Percentiles rank a stretch among this genome's conserved stretches.
Conservation (phyloP, 1,284 basidiomycete species). For the Apiotrichum domesticum region DNA sequence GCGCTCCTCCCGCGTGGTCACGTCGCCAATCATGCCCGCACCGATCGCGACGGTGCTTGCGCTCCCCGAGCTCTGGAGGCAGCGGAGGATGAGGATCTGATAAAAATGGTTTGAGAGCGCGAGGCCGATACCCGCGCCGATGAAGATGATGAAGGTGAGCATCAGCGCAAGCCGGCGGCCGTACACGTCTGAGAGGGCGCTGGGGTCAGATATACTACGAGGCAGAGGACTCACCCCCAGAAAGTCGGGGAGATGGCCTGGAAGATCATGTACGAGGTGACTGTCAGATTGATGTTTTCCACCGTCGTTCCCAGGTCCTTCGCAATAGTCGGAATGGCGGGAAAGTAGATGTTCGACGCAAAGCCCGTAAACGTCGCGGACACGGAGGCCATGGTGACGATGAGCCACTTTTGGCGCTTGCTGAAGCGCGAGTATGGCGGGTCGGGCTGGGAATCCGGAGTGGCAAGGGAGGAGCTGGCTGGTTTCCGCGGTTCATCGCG, state of each 20-base stretch:
- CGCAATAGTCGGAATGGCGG: slow-evolving; percentile 64
- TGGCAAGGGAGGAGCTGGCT: too few relatives aligned
- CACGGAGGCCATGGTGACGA: slow-evolving; percentile 14
- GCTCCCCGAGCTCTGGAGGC: slow-evolving; percentile 4
- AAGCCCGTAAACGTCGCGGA: slow-evolving; percentile 38
- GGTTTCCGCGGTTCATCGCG: too few relatives aligned
- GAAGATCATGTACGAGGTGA: slow-evolving; percentile 70
- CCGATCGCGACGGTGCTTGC: slow-evolving; percentile 14
- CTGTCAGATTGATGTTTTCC: slow-evolving; percentile 67
- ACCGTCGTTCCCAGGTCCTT: slow-evolving; percentile 58
- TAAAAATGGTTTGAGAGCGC: slow-evolving; percentile 6
- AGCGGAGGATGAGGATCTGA: slow-evolving; percentile 7
- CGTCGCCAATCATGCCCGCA: slow-evolving; percentile 9
- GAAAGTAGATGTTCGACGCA: slow-evolving; percentile 69
- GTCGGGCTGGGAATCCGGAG: too few relatives aligned
- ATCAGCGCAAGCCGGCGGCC: slow-evolving; percentile 5
- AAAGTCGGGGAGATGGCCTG: slow-evolving; percentile 65
- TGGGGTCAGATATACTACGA: neutral
- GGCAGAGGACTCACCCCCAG: slow-evolving; percentile 50
- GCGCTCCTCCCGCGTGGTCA: slow-evolving; percentile 3
- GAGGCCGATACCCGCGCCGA: slow-evolving; percentile 5
- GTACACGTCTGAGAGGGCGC: slow-evolving; percentile 4
- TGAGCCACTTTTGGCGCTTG: neutral
- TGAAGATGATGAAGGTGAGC: slow-evolving; percentile 4
- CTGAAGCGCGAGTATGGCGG: slow-evolving; percentile 5